A percentile compares a stretch with the other conserved stretches of the same genome.
Conservation (phyloP, 139 green algal species). For the Pleodorina starrii region DNA sequence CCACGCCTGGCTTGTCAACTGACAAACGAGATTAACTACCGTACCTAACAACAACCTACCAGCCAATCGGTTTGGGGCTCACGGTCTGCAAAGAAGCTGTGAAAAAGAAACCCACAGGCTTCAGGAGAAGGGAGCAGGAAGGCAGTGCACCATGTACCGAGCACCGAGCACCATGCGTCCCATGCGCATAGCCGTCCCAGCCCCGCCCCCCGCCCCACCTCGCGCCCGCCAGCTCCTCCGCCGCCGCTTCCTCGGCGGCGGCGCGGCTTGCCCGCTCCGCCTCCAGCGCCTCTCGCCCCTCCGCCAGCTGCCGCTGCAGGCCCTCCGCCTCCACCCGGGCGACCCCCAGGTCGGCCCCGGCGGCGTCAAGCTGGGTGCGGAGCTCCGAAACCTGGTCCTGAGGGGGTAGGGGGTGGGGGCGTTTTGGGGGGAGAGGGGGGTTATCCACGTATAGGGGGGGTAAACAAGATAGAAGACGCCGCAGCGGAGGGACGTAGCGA, state of each 20-base stretch:
- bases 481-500: neutral
- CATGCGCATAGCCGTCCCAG: neutral
- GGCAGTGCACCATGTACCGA: too few relatives aligned
- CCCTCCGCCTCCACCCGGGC: slow-evolving; percentile 3
- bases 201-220: neutral
- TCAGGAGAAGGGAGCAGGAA: too few relatives aligned
- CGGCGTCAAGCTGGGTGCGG: neutral
- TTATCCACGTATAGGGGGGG: neutral
- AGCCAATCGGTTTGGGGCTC: too few relatives aligned
- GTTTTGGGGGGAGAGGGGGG: neutral
- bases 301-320: slow-evolving; percentile 31
- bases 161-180: too few relatives aligned
- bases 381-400: slow-evolving; percentile 12
- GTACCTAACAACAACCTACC: too few relatives aligned
- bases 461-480: neutral
- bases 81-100: too few relatives aligned
- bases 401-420: neutral
- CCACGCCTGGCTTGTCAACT: too few relatives aligned
- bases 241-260: neutral
- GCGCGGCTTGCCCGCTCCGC: neutral
- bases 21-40: too few relatives aligned
- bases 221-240: slow-evolving; percentile 10
- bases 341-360: neutral
- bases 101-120: too few relatives aligned
- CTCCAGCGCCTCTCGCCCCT: neutral